Evolutionary conservation across 495 filamentous ascomycete genomes (phyloP).

Genomic region (Bacidia gigantensis): DNA sequence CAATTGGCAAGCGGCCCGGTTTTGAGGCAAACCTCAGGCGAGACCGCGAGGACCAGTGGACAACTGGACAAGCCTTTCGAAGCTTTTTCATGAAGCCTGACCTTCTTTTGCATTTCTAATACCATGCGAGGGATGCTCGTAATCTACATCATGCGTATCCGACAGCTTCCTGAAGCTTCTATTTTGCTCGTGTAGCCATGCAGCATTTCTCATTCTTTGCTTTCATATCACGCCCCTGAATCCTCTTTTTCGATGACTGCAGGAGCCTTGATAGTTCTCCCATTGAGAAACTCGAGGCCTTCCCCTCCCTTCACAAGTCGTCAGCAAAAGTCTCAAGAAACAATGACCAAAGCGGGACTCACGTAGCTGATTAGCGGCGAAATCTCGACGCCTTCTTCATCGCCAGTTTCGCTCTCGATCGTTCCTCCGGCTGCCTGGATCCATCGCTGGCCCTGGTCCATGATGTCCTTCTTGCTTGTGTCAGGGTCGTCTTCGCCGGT

Average conservation of each 20-base stretch:
- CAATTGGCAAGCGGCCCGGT: not conserved
- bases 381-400: slow-evolving; percentile 66
- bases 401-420: slow-evolving; percentile 52
- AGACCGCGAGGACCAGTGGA: too few relatives aligned
- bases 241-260: slow-evolving; percentile 65
- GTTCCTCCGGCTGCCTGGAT: slow-evolving; percentile 60
- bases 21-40: not conserved
- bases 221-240: not conserved
- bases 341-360: slow-evolving; percentile 20
- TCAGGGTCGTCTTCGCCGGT: slow-evolving; percentile 89
- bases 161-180: not conserved
- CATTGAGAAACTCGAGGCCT: slow-evolving; percentile 65
- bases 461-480: slow-evolving; percentile 78
- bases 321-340: slow-evolving; percentile 21
- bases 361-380: slow-evolving; percentile 93
- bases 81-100: too few relatives aligned
- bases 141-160: not conserved
- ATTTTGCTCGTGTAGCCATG: not conserved
- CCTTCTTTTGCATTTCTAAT: too few relatives aligned
- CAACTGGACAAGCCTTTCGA: too few relatives aligned
- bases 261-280: slow-evolving; percentile 59
- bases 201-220: not conserved
- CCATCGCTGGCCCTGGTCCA: slow-evolving; percentile 80
- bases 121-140: too few relatives aligned
- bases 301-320: slow-evolving; percentile 59